Percentiles rank a stretch among this genome's conserved stretches.
phyloP scores from a whole-genome alignment of 768 basidiomycete genomes.

The Asterophora lycoperdoides region DNA sequence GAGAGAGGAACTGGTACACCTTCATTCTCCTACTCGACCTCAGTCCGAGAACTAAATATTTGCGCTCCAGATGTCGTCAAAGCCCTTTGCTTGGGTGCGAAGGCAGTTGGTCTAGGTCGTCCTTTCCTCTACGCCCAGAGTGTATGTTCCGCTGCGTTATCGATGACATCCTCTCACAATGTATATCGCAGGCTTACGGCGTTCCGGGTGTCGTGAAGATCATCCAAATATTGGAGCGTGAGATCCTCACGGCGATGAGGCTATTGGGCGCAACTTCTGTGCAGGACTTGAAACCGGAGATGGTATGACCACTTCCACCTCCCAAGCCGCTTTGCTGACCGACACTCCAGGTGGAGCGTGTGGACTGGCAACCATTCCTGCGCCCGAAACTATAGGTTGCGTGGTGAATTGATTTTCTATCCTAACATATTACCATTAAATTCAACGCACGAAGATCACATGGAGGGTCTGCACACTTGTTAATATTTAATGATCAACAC shows the following conservation, averaged over 20 bases:
- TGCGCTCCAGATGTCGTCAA: constrained; percentile 67
- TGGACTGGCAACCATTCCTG: constrained; percentile 57
- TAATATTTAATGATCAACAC: too few relatives aligned
- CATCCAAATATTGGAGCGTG: constrained; percentile 65
- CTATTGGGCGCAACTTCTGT: constrained; percentile 67
- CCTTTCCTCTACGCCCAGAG: constrained; percentile 85
- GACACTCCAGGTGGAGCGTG: constrained; percentile 49
- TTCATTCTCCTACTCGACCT: neutral
- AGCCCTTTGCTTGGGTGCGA: constrained; percentile 85
- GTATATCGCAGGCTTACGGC: constrained; percentile 59
- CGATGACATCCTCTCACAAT: neutral
- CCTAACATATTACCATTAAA: too few relatives aligned
- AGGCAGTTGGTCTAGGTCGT: constrained; percentile 80
- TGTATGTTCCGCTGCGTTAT: constrained; percentile 35
- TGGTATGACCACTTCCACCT: constrained; percentile 43
- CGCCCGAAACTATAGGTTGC: constrained; percentile 30
- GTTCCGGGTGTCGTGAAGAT: constrained; percentile 64
- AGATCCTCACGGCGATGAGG: constrained; percentile 75
- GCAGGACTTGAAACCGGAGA: constrained; percentile 63
- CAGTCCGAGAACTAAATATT: neutral
- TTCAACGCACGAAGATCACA: too few relatives aligned
- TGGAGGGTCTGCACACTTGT: too few relatives aligned
- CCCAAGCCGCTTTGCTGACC: neutral
- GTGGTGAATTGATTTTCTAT: neutral
- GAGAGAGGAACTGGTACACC: constrained; percentile 68